Evolutionary conservation across 2,329 filamentous ascomycete genomes (phyloP), one percentile per base, ranked within the genome.

Genomic region (Arthrobotrys sinensis): DNA sequence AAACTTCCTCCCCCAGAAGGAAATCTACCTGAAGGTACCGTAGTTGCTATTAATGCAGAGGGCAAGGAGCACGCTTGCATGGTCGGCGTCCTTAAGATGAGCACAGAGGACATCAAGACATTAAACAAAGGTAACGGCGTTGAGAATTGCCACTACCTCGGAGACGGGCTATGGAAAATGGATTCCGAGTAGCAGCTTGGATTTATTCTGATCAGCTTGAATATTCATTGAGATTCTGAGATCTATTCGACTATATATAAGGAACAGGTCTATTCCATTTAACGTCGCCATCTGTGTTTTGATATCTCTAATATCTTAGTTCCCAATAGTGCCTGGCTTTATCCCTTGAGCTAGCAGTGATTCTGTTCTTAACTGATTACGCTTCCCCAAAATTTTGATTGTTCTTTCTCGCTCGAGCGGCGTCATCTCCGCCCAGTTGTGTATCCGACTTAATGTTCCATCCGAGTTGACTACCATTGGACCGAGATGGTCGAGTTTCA

Each of bases 91-190:
- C 84, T 99, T 83, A 93, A 93, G 82, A 90, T 91, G 83, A 92
- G 94, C 2, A 97, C 96, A 0, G 91, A 91, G 85, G 94, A 97
- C 85, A 94, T 97, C 84, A 97, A 96, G 89, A 91, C 90, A 81
- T 95, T 95, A 86, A 94, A 93, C 81, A 98, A 98, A 86, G 96
- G 96, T 0, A 92, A 94, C 4, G 96, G 94, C 14, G 93, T 98
- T 81, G 95, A 98, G 86, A 92, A 94, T 79, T 93, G 93, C 36
- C 96, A 99, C 88, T 98, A 91, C 86, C 84, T 98, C 67, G 96
- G 96, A 0, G 96, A 99, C 87, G 96, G 95, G 16, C 86, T 99
- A 81, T 99, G 96, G 96, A 92, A 88, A 82, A 84, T 97, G 84
- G 85, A 85, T 79, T 83, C 89, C 82, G 87, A 88, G 84, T 89